These are phyloP conservation scores for Aspergillus biplanus DNA, from an alignment of 495 filamentous ascomycete species.

Conservation along the genomic window DNA sequence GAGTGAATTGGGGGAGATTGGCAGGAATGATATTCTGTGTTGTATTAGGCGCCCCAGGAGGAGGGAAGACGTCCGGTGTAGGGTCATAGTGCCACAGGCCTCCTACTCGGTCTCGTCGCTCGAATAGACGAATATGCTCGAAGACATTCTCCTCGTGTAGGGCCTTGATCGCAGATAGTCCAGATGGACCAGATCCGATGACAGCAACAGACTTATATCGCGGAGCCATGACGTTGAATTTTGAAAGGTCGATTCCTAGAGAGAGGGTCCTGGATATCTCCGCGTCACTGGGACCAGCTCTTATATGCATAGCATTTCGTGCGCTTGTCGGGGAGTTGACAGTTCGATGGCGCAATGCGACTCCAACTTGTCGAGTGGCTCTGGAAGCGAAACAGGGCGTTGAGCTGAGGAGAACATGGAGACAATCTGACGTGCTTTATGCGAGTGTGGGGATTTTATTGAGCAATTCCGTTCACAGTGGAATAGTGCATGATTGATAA, in stretches of 20 bases:
- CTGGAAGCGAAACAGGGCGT: not conserved
- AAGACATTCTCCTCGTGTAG: constrained; percentile 54
- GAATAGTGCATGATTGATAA: not conserved
- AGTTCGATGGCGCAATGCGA: not conserved
- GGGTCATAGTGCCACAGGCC: constrained; percentile 50
- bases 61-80: constrained; percentile 24
- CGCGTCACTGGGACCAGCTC: not conserved
- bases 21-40: constrained; percentile 15
- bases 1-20: constrained; percentile 20
- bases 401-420: not conserved
- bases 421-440: not conserved
- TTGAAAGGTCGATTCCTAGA: not conserved
- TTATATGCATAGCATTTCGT: not conserved
- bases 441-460: not conserved
- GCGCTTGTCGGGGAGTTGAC: not conserved
- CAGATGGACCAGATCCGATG: constrained; percentile 57
- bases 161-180: constrained; percentile 56
- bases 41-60: not conserved
- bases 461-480: not conserved
- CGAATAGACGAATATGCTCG: constrained; percentile 55
- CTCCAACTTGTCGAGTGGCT: not conserved
- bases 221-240: constrained; percentile 23
- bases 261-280: not conserved
- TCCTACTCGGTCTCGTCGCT: constrained; percentile 52
- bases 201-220: constrained; percentile 46